These are phyloP conservation scores for Hypomyces perniciosus DNA, from an alignment of 2,329 filamentous ascomycete species.

Conservation along the genomic window DNA sequence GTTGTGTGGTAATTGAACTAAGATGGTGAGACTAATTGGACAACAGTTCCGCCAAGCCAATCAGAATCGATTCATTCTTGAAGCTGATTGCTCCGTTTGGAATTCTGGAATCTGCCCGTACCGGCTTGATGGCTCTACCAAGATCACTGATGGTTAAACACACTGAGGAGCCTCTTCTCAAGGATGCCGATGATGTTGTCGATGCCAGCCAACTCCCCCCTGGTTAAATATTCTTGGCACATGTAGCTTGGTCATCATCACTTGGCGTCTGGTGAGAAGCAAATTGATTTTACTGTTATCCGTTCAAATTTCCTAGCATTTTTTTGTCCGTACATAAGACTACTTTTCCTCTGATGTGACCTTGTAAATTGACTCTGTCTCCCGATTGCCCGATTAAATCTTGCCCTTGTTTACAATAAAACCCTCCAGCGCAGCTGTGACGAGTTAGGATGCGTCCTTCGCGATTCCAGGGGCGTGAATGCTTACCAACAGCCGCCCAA, in stretches of 20 bases:
- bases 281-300: constrained; percentile 12
- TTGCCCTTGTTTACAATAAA: constrained; percentile 94
- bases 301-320: constrained; percentile 8
- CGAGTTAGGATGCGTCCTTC: constrained; percentile 13
- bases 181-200: constrained; percentile 91
- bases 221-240: constrained; percentile 49
- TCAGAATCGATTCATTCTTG: constrained; percentile 93
- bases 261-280: constrained; percentile 16
- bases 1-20: not conserved
- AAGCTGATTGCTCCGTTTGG: constrained; percentile 93
- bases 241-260: constrained; percentile 7
- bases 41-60: constrained; percentile 78
- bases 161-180: constrained; percentile 62
- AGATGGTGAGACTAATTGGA: constrained; percentile 17
- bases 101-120: constrained; percentile 91
- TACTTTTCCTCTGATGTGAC: constrained; percentile 8
- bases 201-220: constrained; percentile 91
- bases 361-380: constrained; percentile 2
- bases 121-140: constrained; percentile 93
- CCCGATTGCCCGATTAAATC: constrained; percentile 37
- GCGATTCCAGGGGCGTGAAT: not conserved
- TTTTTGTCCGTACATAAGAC: constrained; percentile 2
- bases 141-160: constrained; percentile 79
- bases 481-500: constrained; percentile 76
- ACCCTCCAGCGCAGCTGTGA: constrained; percentile 65